Percentiles rank a stretch among this genome's conserved stretches.
These are phyloP conservation scores for Fusarium ambrosium DNA, from an alignment of 2,329 filamentous ascomycete species.

Conservation along the genomic window DNA sequence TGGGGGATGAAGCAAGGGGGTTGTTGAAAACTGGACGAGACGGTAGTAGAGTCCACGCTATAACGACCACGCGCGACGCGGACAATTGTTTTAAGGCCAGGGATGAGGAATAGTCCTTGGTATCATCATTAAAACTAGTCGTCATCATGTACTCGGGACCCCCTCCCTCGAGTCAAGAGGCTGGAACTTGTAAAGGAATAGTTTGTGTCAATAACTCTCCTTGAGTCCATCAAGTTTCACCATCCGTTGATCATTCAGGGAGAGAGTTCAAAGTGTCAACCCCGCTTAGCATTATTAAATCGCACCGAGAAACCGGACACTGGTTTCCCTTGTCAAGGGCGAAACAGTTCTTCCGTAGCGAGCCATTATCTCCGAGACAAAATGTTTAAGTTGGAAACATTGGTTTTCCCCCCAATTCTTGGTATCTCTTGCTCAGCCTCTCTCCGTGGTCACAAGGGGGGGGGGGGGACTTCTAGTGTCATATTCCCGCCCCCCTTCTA, in stretches of 20 bases:
- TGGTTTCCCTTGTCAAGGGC: conserved; percentile 3
- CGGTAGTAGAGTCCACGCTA: background rate
- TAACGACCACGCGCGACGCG: conserved; percentile 7
- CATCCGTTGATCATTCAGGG: conserved; percentile 4
- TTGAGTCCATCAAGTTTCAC: conserved; percentile 3
- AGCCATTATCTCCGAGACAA: conserved; percentile 15
- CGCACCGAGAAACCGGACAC: conserved; percentile 16
- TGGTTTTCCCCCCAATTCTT: background rate
- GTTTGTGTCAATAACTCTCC: conserved; percentile 4
- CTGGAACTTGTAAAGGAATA: conserved; percentile 30
- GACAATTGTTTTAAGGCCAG: conserved; percentile 22
- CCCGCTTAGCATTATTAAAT: background rate
- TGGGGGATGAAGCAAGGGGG: conserved; percentile 29
- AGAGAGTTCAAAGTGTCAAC: background rate
- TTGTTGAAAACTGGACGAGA: background rate
- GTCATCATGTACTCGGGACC: conserved; percentile 1
- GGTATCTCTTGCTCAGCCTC: background rate
- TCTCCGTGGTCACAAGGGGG: background rate
- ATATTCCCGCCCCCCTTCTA: background rate
- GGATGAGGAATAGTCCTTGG: conserved; percentile 16
- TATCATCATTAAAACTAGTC: background rate
- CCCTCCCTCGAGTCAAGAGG: conserved; percentile 6
- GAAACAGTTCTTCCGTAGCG: background rate
- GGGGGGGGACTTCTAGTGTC: background rate
- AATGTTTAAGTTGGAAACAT: conserved; percentile 3